Conservation (phyloP, 2,329 filamentous ascomycete species). For the Claviceps sp. region DNA sequence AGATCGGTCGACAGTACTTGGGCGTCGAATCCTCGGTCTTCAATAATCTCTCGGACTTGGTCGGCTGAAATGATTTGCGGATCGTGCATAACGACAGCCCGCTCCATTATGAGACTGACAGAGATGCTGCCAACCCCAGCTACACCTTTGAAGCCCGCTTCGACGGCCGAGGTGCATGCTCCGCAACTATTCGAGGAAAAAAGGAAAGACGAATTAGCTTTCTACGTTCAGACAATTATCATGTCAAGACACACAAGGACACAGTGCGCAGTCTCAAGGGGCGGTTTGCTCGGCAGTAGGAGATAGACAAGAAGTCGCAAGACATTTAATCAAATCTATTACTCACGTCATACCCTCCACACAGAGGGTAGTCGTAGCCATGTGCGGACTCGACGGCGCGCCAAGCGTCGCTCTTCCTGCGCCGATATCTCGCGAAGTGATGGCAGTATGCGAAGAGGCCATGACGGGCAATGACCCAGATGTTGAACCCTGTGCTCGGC, state of each 20-base stretch:
- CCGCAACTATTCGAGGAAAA: conserved; percentile 53
- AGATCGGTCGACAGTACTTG: conserved; percentile 75
- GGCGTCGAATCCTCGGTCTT: conserved; percentile 85
- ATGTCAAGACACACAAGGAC: neutral
- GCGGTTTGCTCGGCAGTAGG: conserved; percentile 15
- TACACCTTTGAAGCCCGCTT: conserved; percentile 74
- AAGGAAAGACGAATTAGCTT: neutral
- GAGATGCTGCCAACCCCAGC: conserved; percentile 76
- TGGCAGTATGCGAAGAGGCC: conserved; percentile 36
- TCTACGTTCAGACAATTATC: neutral
- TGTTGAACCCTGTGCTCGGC: neutral
- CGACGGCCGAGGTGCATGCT: conserved; percentile 89
- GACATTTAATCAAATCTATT: neutral
- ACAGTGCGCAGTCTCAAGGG: conserved; percentile 14
- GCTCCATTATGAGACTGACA: conserved; percentile 87
- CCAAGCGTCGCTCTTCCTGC: conserved; percentile 10
- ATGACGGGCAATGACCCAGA: conserved; percentile 18
- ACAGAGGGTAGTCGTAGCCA: conserved; percentile 82
- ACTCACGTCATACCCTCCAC: conserved; percentile 77
- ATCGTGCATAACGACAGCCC: conserved; percentile 89
- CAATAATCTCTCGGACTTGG: conserved; percentile 70
- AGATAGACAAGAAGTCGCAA: neutral
- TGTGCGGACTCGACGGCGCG: conserved; percentile 36
- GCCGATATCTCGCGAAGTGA: conserved; percentile 28
- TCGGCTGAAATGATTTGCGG: conserved; percentile 60